A percentile compares a stretch with the other conserved stretches of the same genome.
Conservation (phyloP, 306 rosid genomes). For the Styphnolobium japonicum region DNA sequence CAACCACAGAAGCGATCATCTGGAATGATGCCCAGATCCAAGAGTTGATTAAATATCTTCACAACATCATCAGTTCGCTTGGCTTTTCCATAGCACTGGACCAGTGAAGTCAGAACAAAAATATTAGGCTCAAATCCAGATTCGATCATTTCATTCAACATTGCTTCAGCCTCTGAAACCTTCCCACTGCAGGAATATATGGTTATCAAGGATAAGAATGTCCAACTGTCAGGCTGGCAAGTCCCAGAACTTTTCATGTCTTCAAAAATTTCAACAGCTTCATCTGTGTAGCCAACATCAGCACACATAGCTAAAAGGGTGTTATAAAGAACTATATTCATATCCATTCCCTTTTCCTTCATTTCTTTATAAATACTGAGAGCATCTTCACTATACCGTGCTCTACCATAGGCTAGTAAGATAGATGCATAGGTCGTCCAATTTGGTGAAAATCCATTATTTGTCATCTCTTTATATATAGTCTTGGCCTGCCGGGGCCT, state of each 20-base stretch:
- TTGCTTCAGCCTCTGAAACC: slow-evolving; percentile 60
- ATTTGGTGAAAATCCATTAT: slow-evolving; percentile 56
- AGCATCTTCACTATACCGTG: slow-evolving; percentile 62
- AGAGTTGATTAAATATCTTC: slow-evolving; percentile 56
- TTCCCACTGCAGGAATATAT: slow-evolving; percentile 70
- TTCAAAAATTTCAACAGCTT: slow-evolving; percentile 56
- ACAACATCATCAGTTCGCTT: slow-evolving; percentile 73
- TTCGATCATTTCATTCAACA: slow-evolving; percentile 65
- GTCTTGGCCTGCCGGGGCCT: slow-evolving; percentile 70
- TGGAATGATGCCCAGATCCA: slow-evolving; percentile 58
- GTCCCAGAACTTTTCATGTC: slow-evolving; percentile 64
- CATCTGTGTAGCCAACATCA: slow-evolving; percentile 58
- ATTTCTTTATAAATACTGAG: slow-evolving; percentile 64
- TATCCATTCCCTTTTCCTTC: slow-evolving; percentile 66
- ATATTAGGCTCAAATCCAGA: slow-evolving; percentile 69
- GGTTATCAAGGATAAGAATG: slow-evolving; percentile 76
- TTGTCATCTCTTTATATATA: slow-evolving; percentile 67
- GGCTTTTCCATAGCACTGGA: slow-evolving; percentile 83
- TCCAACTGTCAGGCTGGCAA: slow-evolving; percentile 65
- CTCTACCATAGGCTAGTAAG: slow-evolving; percentile 64
- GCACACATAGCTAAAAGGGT: slow-evolving; percentile 75
- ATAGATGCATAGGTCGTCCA: slow-evolving; percentile 65
- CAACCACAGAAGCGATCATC: slow-evolving; percentile 79
- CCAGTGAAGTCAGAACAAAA: slow-evolving; percentile 72
- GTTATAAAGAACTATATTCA: slow-evolving; percentile 60